Evolutionary conservation across 192 early-diverging fungal genomes (phyloP), one percentile per base, ranked within the genome.

Genomic region (Borealophlyctis nickersoniae): DNA sequence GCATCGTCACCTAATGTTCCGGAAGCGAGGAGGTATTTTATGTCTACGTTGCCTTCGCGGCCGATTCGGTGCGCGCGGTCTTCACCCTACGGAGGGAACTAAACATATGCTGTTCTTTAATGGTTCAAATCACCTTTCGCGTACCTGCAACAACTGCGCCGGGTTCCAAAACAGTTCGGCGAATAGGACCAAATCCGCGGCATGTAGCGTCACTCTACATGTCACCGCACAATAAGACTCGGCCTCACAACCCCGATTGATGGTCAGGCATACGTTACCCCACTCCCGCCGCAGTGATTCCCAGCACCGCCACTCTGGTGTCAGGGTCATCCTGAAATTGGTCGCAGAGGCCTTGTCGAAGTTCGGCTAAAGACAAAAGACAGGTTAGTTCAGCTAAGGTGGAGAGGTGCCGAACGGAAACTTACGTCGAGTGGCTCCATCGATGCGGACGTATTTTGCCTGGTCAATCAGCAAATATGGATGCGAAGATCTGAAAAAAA

Each of bases 101-200:
- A 45, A n/a, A n/a, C n/a, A n/a, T n/a, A n/a, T n/a, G n/a, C n/a
- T n/a, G n/a, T n/a, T n/a, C n/a, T n/a, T n/a, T n/a, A n/a, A n/a
- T n/a, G n/a, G n/a, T n/a, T n/a, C n/a, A n/a, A n/a, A n/a, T n/a
- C n/a, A n/a, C n/a, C n/a, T n/a, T n/a, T n/a, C n/a, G 19, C 39
- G 7, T 19, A 45, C 39, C 39, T 80, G 80, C 27, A 81, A 50
- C 22, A 81, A 31, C 28, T 72, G 73, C 26, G 79, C 76, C 0
- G 80, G 80, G 27, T 81, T 81, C 79, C 79, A 81, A 45, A 56
- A 81, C 24, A 81, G 36, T 53, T 81, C 80, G 34, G 75, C 79
- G 4, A 36, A 27, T 27, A 48, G 31, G 69, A 72, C 71, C 7
- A 71, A 19, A 66, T 81, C 76, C 1, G 80, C 80, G 23, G 73